These are phyloP conservation scores for Dothideomycetes sp. DNA, from an alignment of 2,329 filamentous ascomycete species.

Conservation along the genomic window DNA sequence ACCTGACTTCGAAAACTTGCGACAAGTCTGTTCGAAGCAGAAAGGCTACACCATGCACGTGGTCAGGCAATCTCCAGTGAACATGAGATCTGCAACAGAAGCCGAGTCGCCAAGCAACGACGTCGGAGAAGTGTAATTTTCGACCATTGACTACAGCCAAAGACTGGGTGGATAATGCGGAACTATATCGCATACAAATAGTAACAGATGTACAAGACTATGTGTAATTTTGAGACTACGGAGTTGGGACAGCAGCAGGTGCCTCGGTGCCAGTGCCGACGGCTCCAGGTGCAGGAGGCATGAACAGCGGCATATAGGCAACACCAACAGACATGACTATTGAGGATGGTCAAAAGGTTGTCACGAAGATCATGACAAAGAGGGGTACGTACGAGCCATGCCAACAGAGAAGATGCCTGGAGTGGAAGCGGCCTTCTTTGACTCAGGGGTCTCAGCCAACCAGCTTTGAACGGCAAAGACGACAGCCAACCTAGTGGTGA, in stretches of 20 bases:
- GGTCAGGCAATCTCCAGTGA: not conserved
- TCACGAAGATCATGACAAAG: not conserved
- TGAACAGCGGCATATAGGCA: conserved; percentile 53
- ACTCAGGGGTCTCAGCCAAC: conserved; percentile 62
- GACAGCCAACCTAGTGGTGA: conserved; percentile 50
- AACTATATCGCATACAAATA: not conserved
- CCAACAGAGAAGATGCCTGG: conserved; percentile 65
- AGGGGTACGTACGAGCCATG: conserved; percentile 57
- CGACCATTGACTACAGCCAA: not conserved
- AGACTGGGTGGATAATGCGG: not conserved
- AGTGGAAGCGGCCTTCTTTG: conserved; percentile 53
- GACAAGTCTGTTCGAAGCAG: too few relatives aligned
- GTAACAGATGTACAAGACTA: not conserved
- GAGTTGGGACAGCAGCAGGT: conserved; percentile 6
- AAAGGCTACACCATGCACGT: too few relatives aligned
- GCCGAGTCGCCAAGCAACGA: not conserved
- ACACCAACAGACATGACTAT: conserved; percentile 34
- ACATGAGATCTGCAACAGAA: not conserved
- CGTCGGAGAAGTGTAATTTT: not conserved
- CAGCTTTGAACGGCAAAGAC: conserved; percentile 66
- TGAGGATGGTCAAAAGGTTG: conserved; percentile 9
- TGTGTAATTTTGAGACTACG: conserved; percentile 1
- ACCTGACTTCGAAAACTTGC: too few relatives aligned
- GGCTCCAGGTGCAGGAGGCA: conserved; percentile 36
- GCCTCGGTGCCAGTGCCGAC: conserved; percentile 12